phyloP scores from a whole-genome alignment of 805 yeast genomes.

The Saturnispora gosingensis region DNA sequence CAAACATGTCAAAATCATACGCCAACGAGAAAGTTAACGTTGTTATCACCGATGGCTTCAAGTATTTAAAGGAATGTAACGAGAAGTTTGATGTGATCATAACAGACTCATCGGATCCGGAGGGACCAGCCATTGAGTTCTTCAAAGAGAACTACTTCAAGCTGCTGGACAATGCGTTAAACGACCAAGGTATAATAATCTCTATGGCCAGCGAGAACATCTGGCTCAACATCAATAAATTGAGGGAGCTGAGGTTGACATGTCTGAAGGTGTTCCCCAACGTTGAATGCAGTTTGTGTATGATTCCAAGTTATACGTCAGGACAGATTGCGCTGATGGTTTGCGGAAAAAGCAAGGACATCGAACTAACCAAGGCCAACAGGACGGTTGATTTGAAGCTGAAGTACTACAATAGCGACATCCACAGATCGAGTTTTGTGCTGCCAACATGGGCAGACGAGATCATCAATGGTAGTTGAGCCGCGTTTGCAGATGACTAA shows the following conservation, averaged over 20 bases:
- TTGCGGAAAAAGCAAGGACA: conserved; percentile 47
- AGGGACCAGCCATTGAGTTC: conserved; percentile 85
- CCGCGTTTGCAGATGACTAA: not conserved
- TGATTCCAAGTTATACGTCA: conserved; percentile 81
- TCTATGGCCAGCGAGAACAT: conserved; percentile 79
- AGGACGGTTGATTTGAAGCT: conserved; percentile 46
- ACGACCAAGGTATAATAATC: conserved; percentile 50
- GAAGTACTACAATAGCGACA: conserved; percentile 54
- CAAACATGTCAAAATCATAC: conserved; percentile 62
- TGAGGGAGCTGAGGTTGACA: conserved; percentile 37
- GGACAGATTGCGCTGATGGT: conserved; percentile 79
- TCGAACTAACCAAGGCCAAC: conserved; percentile 41
- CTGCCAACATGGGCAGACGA: conserved; percentile 68
- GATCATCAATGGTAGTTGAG: conserved; percentile 15
- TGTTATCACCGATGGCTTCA: conserved; percentile 74
- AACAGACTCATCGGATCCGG: conserved; percentile 91
- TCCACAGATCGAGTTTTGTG: conserved; percentile 67
- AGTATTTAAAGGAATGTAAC: conserved; percentile 45
- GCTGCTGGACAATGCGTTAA: conserved; percentile 54
- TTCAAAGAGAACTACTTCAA: conserved; percentile 72
- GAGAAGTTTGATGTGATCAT: conserved; percentile 72
- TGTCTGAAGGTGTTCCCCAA: conserved; percentile 49
- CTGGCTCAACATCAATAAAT: conserved; percentile 57
- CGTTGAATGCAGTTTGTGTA: conserved; percentile 63
- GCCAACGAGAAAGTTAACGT: conserved; percentile 58